Evolutionary conservation across 1,139 yeast species (phyloP).

Genomic region (Scheffersomyces segobiensis): DNA sequence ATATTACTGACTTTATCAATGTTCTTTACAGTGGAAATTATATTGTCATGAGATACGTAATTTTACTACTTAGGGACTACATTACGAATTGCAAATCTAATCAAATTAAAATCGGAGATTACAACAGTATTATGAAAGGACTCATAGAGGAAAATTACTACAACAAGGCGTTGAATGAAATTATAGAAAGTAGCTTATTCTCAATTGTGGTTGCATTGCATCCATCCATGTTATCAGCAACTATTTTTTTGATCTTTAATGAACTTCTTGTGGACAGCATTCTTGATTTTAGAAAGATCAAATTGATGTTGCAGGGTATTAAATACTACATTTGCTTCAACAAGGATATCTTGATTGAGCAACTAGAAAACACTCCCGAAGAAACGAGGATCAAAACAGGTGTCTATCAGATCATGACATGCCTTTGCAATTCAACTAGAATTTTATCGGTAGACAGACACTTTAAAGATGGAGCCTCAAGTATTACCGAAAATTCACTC

Average conservation of each 20-base stretch:
- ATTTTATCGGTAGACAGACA: background rate
- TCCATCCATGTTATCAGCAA: constrained; percentile 3
- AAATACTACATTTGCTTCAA: constrained; percentile 10
- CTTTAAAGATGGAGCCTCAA: background rate
- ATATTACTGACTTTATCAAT: background rate
- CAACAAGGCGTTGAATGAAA: constrained; percentile 2
- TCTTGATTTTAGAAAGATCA: background rate
- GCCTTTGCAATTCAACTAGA: background rate
- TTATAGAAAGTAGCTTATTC: constrained; percentile 3
- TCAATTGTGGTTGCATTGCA: constrained; percentile 8
- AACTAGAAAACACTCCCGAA: background rate
- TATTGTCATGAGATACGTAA: background rate
- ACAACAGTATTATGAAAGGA: background rate
- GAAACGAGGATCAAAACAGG: background rate
- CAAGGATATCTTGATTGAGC: constrained; percentile 1
- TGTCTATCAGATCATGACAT: background rate
- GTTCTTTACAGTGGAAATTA: background rate
- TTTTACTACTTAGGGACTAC: constrained; percentile 6
- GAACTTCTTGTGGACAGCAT: background rate
- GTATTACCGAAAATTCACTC: background rate
- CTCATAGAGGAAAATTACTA: background rate
- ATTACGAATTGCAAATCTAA: constrained; percentile 2
- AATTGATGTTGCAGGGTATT: constrained; percentile 6
- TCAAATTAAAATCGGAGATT: constrained; percentile 2
- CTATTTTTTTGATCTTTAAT: constrained; percentile 2